Base-by-base conservation (phyloP, 2,329 filamentous ascomycete species). In the Ascosphaera aggregata region DNA sequence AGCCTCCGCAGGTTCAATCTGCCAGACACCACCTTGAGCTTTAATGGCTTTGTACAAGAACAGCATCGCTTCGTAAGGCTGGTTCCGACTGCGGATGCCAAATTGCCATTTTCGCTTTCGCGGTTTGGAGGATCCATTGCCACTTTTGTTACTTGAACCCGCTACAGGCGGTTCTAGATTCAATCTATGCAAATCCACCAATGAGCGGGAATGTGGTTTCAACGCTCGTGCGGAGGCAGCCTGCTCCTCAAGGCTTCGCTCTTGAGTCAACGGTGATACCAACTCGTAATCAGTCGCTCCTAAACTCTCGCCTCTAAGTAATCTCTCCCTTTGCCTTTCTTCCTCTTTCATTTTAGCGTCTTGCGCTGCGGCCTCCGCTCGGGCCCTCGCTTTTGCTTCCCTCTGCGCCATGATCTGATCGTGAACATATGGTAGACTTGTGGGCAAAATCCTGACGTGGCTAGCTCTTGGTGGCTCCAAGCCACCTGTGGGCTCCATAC, bases 101-200 rank as follows among this genome's bases (percentile, higher is more conserved):
- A 98, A 98, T 54, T 98, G 89, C 89, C 89, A 98, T 46, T 86
- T 81, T 13, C 85, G 80, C 40, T 47, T 52, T 51, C 80, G 84
- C 3, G 66, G 60, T 55, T 57, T 57, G 36, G 55, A 50, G 5
- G 54, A 44, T n/a, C 30, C 30, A n/a, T n/a, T 32, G 30, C 30
- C 30, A n/a, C 30, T 32, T 32, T n/a, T 32, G 11, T n/a, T n/a
- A 2, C 54, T 49, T 2, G 68, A 67, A 59, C 69, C 63, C 5
- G 55, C 62, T 47, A 67, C 68, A 3, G 64, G 71, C 36, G 64
- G 66, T 60, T 69, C 51, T 52, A 69, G 41, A 57, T 66, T 51
- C 69, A 75, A 45, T 36, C 57, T 56, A 45, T 86, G 77, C 2
- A 82, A 59, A 39, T 74, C 72, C 18, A 78, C 58, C 40, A 78